phyloP scores from a whole-genome alignment of 257 asterid species.

The Leptodermis oblonga region DNA sequence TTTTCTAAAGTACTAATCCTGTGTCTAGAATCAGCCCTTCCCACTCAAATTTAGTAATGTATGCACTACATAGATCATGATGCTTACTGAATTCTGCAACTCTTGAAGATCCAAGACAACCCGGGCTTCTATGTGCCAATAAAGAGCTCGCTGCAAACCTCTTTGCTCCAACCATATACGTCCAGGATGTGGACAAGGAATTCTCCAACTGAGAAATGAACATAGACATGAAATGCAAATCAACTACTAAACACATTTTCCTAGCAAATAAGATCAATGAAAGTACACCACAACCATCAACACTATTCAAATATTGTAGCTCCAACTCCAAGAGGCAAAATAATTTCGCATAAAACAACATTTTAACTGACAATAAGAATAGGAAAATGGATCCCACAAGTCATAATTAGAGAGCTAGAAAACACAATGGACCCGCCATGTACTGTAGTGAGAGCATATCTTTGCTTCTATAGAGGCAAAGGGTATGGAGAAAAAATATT shows the following conservation, averaged over 20 bases:
- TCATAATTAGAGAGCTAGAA: background rate
- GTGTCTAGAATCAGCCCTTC: background rate
- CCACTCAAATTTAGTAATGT: background rate
- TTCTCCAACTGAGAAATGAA: conserved; percentile 54
- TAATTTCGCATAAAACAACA: background rate
- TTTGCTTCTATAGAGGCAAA: background rate
- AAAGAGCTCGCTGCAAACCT: conserved; percentile 86
- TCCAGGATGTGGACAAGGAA: conserved; percentile 89
- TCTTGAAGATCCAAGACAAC: conserved; percentile 95
- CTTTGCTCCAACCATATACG: conserved; percentile 98
- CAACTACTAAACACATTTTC: background rate
- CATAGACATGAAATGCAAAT: conserved; percentile 2
- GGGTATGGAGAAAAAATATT: background rate
- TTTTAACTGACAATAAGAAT: background rate
- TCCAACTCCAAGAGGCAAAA: background rate
- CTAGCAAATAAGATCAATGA: too few species aligned
- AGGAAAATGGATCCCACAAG: background rate
- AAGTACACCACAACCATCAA: background rate
- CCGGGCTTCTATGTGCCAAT: conserved; percentile 98
- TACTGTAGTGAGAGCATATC: background rate
- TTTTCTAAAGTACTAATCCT: background rate
- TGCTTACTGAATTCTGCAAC: conserved; percentile 54
- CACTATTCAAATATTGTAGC: background rate
- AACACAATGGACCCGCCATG: background rate
- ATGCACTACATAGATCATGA: background rate